Base-by-base conservation (phyloP, 83 land plant species). In the Picea mariana region DNA sequence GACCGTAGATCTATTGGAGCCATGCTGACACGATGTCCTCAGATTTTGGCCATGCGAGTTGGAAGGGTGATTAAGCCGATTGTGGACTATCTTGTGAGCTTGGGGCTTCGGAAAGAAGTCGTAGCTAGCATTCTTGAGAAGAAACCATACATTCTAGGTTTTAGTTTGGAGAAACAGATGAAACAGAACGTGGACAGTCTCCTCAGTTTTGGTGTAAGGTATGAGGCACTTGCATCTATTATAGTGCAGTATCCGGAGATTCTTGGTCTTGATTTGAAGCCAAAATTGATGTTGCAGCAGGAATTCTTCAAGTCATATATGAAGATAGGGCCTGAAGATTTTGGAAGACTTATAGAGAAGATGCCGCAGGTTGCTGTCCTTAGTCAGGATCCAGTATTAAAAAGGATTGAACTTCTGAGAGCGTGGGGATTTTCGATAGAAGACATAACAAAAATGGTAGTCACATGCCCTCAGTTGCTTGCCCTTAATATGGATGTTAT, bases 11-110 rank as follows among this genome's bases (percentile, higher is more conserved):
- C 85, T 47, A 83, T 91, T 77, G 93, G 92, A 3, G 82, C 85
- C 5, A 90, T 90, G 86, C 55, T 90, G 20, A 88, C 87, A 27
- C 81, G 82, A 49, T 88, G 60, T 71, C 92, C 91, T 3, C 81
- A 84, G 31, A 81, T 90, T 76, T 79, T 90, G 34, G 92, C 91
- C 49, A 90, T 90, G 92, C 80, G 83, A 23, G 88, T 88, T 16
- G 89, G 87, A 52, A 82, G 79, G 12, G 83, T 60, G 34, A 89
- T 89, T 20, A 87, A 89, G 64, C 91, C 86, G 9, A 73, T 83
- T 52, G 83, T 90, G 7, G 92, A 90, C 4, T 88, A 72, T 79
- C 34, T 88, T 65, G n/a, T 81, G 20, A 81, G 81, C 18, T 52
- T 90, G 71, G 91, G 92, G 0, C 16, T 90, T 18, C 85, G 83